These are phyloP conservation scores for Aureobasidium musti DNA, from an alignment of 2,329 filamentous ascomycete genomes.

Conservation along the genomic window DNA sequence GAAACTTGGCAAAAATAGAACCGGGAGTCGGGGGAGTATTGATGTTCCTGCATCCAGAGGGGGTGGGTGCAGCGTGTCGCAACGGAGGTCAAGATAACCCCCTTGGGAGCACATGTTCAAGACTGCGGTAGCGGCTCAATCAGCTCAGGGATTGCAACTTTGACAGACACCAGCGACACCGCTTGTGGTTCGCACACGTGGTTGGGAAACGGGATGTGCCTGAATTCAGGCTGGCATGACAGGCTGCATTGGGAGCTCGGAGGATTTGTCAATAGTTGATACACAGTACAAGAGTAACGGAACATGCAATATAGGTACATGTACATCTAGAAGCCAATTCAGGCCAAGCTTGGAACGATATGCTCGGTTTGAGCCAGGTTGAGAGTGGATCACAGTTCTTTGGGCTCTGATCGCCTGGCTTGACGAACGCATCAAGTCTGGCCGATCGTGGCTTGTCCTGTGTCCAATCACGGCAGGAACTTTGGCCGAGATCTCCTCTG, in stretches of 20 bases:
- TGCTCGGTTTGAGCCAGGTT: background rate
- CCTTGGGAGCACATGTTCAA: constrained; percentile 1
- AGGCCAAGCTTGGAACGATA: background rate
- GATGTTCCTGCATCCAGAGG: constrained; percentile 19
- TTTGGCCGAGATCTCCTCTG: background rate
- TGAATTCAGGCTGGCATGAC: background rate
- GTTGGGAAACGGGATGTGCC: background rate
- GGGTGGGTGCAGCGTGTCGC: background rate
- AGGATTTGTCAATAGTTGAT: constrained; percentile 8
- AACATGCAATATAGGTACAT: constrained; percentile 6
- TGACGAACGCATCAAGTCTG: background rate
- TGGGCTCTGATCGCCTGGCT: background rate
- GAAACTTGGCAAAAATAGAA: constrained; percentile 8
- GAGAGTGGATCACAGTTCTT: background rate
- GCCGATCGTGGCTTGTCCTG: background rate
- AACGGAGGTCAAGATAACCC: constrained; percentile 5
- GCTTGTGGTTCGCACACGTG: background rate
- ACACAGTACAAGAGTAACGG: background rate
- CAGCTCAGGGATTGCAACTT: constrained; percentile 19
- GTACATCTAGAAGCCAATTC: background rate
- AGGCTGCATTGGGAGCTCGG: background rate
- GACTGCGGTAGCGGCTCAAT: background rate
- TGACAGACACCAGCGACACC: constrained; percentile 16
- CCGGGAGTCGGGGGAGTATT: background rate
- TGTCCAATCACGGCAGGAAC: background rate